phyloP scores from a whole-genome alignment of 768 basidiomycete species.

The Postia placenta region DNA sequence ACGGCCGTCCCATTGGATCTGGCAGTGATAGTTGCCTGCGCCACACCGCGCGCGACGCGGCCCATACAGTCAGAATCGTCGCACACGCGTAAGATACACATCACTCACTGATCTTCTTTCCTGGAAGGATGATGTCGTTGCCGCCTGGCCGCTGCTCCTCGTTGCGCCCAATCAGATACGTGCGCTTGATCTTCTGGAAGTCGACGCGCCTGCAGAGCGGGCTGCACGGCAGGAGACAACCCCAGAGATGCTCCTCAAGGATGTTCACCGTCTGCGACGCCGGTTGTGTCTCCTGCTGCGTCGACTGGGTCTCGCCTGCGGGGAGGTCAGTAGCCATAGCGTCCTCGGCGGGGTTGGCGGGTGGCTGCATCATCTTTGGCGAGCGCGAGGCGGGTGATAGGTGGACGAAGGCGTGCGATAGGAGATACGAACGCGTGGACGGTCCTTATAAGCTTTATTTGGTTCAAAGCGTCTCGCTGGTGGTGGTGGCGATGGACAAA shows the following conservation, averaged over 20 bases:
- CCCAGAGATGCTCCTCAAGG: slow-evolving; percentile 48
- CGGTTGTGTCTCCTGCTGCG: slow-evolving; percentile 34
- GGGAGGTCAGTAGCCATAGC: slow-evolving; percentile 13
- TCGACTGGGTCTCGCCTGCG: slow-evolving; percentile 30
- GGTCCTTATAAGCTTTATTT: neutral
- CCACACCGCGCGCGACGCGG: slow-evolving; percentile 19
- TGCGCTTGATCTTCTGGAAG: slow-evolving; percentile 47
- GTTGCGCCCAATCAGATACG: slow-evolving; percentile 52
- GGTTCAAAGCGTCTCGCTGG: neutral
- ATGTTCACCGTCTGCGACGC: slow-evolving; percentile 29
- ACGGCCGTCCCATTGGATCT: slow-evolving; percentile 53
- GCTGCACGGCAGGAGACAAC: slow-evolving; percentile 63
- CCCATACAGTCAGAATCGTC: slow-evolving; percentile 7
- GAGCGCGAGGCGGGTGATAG: neutral
- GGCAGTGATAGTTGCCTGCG: slow-evolving; percentile 50
- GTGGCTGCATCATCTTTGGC: neutral
- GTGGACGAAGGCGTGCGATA: neutral
- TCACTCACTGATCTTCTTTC: slow-evolving; percentile 67
- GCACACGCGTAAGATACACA: slow-evolving; percentile 6
- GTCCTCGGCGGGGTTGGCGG: slow-evolving; percentile 6
- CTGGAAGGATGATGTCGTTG: slow-evolving; percentile 55
- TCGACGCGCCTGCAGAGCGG: slow-evolving; percentile 48
- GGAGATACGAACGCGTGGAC: neutral
- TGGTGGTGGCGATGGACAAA: neutral
- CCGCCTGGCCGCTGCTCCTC: slow-evolving; percentile 15